Base-by-base conservation (phyloP, 2,329 filamentous ascomycete genomes). In the Penicillium sp. region DNA sequence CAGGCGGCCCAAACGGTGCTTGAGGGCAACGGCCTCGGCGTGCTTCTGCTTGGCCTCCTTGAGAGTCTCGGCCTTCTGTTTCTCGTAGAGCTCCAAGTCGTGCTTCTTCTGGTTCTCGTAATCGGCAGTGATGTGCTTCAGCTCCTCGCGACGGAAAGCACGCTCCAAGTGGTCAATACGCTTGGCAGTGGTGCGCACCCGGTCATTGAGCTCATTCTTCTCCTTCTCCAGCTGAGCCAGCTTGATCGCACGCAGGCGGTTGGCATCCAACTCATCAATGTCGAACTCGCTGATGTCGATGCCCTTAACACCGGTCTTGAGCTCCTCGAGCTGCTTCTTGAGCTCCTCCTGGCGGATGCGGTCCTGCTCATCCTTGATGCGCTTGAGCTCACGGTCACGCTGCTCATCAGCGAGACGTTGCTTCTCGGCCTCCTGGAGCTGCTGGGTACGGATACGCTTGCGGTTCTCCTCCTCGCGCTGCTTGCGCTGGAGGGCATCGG, bases 91-190 rank as follows among this genome's bases (percentile, higher is more conserved):
- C 46, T 82, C 84, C 55, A 85, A 69, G 64, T 98, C 93, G 47
- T 73, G 76, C 65, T 89, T 81, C 66, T 85, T 84, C 73, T 98
- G 93, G 60, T 76, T 77, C 55, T 87, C 85, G 65, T 94, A 95
- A 64, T 98, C 93, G 41, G 84, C 82, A 47, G 83, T 76, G 49
- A 97, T 76, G 72, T 96, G 91, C 81, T 96, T 95, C 64, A 85
- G 74, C 72, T 98, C 93, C 74, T 97, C 93, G 69, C 91, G 88
- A 63, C 93, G 85, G 80, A 94, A 94, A 29, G 93, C 93, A 75
- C 93, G 87, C 77, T 98, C 93, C 60, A 98, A 76, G 73, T 98
- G 91, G 66, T 98, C 93, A 62, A 96, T 87, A 55, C 93, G 86
- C 81, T 96, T 97, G 69, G 86, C 89, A 50, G 90, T 94, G 61